Base-by-base conservation (phyloP, 1,284 basidiomycete species). In the Sanghuangporus sanghuang region DNA sequence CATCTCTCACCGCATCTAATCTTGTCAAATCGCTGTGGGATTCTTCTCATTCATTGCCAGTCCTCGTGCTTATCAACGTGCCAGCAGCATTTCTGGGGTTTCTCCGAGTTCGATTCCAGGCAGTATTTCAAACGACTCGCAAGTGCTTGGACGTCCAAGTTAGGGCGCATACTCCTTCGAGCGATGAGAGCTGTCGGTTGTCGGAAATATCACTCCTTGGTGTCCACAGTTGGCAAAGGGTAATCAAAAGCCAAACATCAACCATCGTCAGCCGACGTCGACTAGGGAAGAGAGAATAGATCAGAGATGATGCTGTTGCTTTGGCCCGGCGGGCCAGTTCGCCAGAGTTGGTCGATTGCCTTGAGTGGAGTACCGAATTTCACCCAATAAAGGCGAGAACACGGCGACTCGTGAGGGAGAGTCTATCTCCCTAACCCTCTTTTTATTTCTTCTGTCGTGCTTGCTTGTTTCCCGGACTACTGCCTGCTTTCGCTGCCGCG, bases 11-110 rank as follows among this genome's bases (percentile, higher is more conserved):
- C 18, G 52, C 32, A 62, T 62, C 61, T 57, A 50, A 62, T 62
- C 61, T 57, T 23, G 48, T 54, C 53, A 21, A 54, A 8, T 8
- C 57, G 55, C 32, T 48, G 35, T n/a, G 55, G 55, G 39, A 57
- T 16, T 46, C 44, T 46, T 18, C 21, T 18, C 16, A 23, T 23
- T 7, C 6, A 5, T 46, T 18, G n/a, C 4, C 18, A 27, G 6
- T 38, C 61, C 61, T 57, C 61, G 42, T 57, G 54, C 54, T 57
- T 62, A 62, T 62, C 61, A 62, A 57, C 54, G 54, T 62, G 61
- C 61, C 55, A 42, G 32, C 46, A 38, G 54, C 61, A 52, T 52
- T 21, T 46, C 44, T 18, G 27, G 27, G 27, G 27, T 5, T 32
- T 62, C 23, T 49, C 48, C 54, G 53, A 21, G 57, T 57, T 40